Conservation (phyloP, 2,329 filamentous ascomycete genomes). For the Fusarium paranaense region DNA sequence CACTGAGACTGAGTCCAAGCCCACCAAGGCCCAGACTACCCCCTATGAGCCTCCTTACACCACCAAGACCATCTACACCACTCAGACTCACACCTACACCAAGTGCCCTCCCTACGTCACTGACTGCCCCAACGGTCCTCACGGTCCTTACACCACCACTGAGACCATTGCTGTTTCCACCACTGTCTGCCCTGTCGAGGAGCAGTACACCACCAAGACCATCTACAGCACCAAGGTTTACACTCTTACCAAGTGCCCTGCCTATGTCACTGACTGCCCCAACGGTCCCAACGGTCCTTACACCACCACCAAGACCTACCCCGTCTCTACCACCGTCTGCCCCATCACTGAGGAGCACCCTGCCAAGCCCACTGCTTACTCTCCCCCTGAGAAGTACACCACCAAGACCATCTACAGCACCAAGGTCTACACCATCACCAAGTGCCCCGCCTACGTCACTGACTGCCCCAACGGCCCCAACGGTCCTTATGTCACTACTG, state of each 20-base stretch:
- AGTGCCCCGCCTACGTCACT: constrained; percentile 42
- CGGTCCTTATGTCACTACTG: constrained; percentile 18
- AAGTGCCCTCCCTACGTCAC: constrained; percentile 47
- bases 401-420: constrained; percentile 42
- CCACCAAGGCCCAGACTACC: constrained; percentile 13
- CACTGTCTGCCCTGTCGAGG: constrained; percentile 56
- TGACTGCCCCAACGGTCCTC: constrained; percentile 44
- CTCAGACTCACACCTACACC: constrained; percentile 44
- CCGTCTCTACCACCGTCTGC: constrained; percentile 56
- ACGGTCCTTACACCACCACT: constrained; percentile 43
- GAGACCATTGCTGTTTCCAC: constrained; percentile 52
- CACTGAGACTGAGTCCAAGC: constrained; percentile 19
- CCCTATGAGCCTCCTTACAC: constrained; percentile 36
- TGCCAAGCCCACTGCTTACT: constrained; percentile 32
- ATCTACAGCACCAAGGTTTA: constrained; percentile 40
- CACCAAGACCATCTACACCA: constrained; percentile 49
- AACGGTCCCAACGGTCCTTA: constrained; percentile 33
- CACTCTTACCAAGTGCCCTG: constrained; percentile 46
- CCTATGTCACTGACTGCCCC: constrained; percentile 48
- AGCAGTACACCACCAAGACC: constrained; percentile 34
- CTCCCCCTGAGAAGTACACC: constrained; percentile 44
- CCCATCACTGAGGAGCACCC: constrained; percentile 47
- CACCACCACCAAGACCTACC: constrained; percentile 47
- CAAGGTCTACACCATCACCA: constrained; percentile 34
- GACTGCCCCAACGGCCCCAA: constrained; percentile 45